Conservation (phyloP, 371 early-diverging fungal species). For the Caulochytrium protostelioides region DNA sequence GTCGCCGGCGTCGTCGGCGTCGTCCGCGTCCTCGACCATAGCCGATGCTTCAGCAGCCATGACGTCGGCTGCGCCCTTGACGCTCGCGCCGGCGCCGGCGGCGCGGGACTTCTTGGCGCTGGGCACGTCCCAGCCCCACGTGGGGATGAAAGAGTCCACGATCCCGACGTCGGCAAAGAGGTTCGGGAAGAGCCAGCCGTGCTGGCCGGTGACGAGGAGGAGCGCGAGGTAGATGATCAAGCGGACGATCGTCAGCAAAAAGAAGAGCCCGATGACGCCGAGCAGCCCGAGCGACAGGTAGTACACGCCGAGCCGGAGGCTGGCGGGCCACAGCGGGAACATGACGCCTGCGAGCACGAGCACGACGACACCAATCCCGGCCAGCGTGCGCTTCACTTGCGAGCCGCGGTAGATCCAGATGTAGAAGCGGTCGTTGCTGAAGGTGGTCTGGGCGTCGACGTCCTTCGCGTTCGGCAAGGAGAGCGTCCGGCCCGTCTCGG, state of each 20-base stretch:
- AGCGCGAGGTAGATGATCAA: slow-evolving; percentile 70
- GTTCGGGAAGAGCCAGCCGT: slow-evolving; percentile 99
- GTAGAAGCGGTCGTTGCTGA: slow-evolving; percentile 66
- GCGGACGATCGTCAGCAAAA: slow-evolving; percentile 72
- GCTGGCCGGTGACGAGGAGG: slow-evolving; percentile 50
- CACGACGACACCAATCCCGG: slow-evolving; percentile 50
- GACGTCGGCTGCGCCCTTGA: neutral
- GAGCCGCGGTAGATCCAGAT: slow-evolving; percentile 92
- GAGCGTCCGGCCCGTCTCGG: no score
- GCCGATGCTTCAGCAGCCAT: neutral
- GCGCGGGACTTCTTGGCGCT: no score
- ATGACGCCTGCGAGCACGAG: slow-evolving; percentile 75
- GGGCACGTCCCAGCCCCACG: slow-evolving; percentile 74
- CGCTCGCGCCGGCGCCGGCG: neutral
- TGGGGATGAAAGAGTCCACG: slow-evolving; percentile 90
- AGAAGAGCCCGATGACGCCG: slow-evolving; percentile 73
- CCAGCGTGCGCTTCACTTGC: slow-evolving; percentile 44
- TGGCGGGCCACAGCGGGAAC: slow-evolving; percentile 95
- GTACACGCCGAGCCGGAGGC: slow-evolving; percentile 64
- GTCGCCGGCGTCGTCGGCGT: no score
- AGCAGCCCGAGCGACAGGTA: slow-evolving; percentile 70
- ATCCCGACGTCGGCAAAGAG: slow-evolving; percentile 96
- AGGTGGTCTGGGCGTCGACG: slow-evolving; percentile 37
- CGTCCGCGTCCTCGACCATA: no score
- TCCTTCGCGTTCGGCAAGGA: slow-evolving; percentile 5